phyloP scores from a whole-genome alignment of 2,329 filamentous ascomycete species.

The Tympanopsis confertula region DNA sequence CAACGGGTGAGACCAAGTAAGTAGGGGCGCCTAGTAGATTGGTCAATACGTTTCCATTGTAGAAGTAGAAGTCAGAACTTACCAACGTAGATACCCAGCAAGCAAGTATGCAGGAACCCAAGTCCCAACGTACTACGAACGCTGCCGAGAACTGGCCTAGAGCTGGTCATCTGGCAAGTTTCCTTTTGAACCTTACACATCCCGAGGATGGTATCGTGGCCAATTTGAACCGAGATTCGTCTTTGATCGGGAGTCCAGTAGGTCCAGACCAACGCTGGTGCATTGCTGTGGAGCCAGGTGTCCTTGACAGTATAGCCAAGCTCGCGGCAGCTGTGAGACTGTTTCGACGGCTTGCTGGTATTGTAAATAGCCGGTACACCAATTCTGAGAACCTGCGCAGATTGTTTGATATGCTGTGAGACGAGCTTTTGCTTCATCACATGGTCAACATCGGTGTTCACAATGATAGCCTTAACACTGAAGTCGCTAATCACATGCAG shows the following conservation, averaged over 20 bases:
- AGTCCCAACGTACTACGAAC: constrained; percentile 93
- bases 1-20: constrained; percentile 89
- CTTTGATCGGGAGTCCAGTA: constrained; percentile 98
- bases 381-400: constrained; percentile 81
- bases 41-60: background rate
- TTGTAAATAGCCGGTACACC: constrained; percentile 75
- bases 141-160: constrained; percentile 86
- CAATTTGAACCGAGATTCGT: constrained; percentile 82
- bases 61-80: background rate
- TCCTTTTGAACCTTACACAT: constrained; percentile 99
- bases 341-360: constrained; percentile 87
- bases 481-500: constrained; percentile 90
- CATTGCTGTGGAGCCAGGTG: constrained; percentile 73
- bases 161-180: constrained; percentile 98
- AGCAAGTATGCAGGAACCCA: constrained; percentile 85
- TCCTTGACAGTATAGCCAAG: constrained; percentile 82
- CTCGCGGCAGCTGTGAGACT: constrained; percentile 81
- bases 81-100: constrained; percentile 75
- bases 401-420: constrained; percentile 91
- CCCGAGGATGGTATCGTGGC: constrained; percentile 89
- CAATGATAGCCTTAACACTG: constrained; percentile 78
- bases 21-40: constrained; percentile 80
- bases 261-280: constrained; percentile 88
- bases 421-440: constrained; percentile 85
- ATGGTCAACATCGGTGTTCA: constrained; percentile 90